Percentiles rank a stretch among this genome's conserved stretches.
These are phyloP conservation scores for Scedosporium apiospermum DNA, from an alignment of 2,329 filamentous ascomycete genomes.

Conservation along the genomic window DNA sequence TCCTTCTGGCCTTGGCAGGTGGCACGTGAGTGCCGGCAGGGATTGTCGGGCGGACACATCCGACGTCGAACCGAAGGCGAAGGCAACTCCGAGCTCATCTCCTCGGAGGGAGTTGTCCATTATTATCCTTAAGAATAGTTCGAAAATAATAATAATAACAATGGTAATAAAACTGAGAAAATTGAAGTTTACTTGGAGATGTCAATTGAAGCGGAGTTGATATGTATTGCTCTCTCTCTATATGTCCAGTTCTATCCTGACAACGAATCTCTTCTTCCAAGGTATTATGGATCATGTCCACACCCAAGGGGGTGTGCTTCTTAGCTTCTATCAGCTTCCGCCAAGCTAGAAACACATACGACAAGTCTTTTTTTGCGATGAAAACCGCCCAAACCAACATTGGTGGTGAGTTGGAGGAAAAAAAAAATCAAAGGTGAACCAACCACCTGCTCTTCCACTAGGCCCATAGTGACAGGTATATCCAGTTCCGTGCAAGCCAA, in stretches of 20 bases:
- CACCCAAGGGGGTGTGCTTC: background rate
- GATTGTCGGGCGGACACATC: background rate
- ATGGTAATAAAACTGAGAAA: background rate
- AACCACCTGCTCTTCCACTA: too few species aligned
- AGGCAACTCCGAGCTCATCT: background rate
- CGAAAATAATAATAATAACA: background rate
- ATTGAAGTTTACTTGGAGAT: background rate
- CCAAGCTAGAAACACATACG: background rate
- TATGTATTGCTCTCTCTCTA: slow-evolving; percentile 1
- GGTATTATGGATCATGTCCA: background rate
- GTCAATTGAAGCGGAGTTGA: background rate
- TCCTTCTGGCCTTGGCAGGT: background rate
- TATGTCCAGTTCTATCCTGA: background rate
- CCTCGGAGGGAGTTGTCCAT: background rate
- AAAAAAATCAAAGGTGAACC: too few species aligned
- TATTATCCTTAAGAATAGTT: background rate
- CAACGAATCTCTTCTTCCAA: background rate
- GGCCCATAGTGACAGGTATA: too few species aligned
- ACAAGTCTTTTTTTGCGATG: background rate
- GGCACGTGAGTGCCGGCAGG: background rate
- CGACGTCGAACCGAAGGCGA: background rate
- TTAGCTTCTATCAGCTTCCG: background rate
- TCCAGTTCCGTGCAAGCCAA: too few species aligned
- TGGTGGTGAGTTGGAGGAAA: too few species aligned
- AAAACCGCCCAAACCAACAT: too few species aligned